These are phyloP conservation scores for Metschnikowia orientalis DNA, from an alignment of 805 yeast genomes.

Conservation along the genomic window DNA sequence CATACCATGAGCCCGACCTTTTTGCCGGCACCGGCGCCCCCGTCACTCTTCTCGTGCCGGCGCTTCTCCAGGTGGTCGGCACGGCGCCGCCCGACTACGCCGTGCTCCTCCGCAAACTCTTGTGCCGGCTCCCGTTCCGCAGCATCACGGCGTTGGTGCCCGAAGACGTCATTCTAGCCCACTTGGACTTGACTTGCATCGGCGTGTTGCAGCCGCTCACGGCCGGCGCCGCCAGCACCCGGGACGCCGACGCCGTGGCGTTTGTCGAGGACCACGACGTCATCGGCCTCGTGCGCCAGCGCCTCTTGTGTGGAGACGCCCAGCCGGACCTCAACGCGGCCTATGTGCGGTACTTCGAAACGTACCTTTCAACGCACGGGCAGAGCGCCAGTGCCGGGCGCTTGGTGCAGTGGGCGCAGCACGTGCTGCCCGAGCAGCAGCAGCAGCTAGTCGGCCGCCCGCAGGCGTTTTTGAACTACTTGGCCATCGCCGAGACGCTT, in stretches of 20 bases:
- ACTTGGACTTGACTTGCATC: not conserved
- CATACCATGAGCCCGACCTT: conserved; percentile 6
- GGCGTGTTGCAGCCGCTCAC: not conserved
- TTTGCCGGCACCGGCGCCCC: conserved; percentile 7
- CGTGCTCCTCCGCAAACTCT: conserved; percentile 6
- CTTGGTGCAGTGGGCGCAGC: too few relatives aligned
- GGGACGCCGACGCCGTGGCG: not conserved
- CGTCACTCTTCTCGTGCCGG: conserved; percentile 9
- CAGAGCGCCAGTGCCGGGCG: too few relatives aligned
- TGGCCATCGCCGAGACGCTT: too few relatives aligned
- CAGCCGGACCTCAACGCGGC: too few relatives aligned
- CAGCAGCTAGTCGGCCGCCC: too few relatives aligned
- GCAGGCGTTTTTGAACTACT: too few relatives aligned
- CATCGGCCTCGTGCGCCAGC: too few relatives aligned
- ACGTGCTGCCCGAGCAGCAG: too few relatives aligned
- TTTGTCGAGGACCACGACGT: not conserved
- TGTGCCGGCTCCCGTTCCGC: conserved; percentile 7
- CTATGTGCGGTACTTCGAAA: too few relatives aligned
- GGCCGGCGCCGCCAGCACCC: not conserved
- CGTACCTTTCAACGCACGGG: too few relatives aligned
- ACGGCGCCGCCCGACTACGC: conserved; percentile 4
- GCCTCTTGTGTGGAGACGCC: too few relatives aligned
- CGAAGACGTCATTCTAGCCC: conserved; percentile 3
- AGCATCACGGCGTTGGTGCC: conserved; percentile 9
- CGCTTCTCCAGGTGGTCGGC: conserved; percentile 8